A percentile compares a stretch with the other conserved stretches of the same genome.
These are phyloP conservation scores for Microcyclospora pomicola DNA, from an alignment of 2,329 filamentous ascomycete genomes.

Conservation along the genomic window DNA sequence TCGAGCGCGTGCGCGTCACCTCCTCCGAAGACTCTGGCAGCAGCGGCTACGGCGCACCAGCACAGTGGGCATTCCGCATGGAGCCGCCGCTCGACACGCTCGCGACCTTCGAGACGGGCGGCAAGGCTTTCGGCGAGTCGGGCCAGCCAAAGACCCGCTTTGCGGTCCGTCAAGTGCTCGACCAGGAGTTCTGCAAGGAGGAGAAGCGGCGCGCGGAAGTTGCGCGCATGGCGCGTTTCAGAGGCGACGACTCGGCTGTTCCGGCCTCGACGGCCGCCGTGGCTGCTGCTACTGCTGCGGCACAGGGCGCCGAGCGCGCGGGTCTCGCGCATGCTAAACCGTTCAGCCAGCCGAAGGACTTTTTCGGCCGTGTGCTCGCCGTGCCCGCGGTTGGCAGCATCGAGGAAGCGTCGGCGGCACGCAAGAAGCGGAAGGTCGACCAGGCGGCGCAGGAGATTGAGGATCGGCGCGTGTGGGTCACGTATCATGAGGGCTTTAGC, in stretches of 20 bases:
- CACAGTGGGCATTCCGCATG: constrained; percentile 74
- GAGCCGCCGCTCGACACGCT: constrained; percentile 80
- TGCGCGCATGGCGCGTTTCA: constrained; percentile 51
- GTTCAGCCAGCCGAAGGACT: constrained; percentile 41
- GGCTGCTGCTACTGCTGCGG: constrained; percentile 5
- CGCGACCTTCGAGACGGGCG: constrained; percentile 56
- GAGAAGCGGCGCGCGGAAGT: constrained; percentile 51
- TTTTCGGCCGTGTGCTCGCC: constrained; percentile 63
- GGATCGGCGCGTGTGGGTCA: constrained; percentile 65
- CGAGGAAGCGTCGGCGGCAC: constrained; percentile 24
- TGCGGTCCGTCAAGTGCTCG: constrained; percentile 81
- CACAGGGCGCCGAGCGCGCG: neutral
- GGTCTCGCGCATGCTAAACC: neutral
- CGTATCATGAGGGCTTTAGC: constrained; percentile 77
- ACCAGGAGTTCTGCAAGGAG: constrained; percentile 74
- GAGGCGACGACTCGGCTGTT: constrained; percentile 25
- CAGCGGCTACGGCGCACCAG: constrained; percentile 2
- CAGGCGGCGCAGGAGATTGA: constrained; percentile 24
- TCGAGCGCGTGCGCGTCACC: constrained; percentile 61
- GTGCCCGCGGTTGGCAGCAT: constrained; percentile 29
- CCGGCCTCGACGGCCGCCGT: constrained; percentile 5
- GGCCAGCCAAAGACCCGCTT: constrained; percentile 67
- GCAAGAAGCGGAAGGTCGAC: constrained; percentile 12
- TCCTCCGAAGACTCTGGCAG: constrained; percentile 43
- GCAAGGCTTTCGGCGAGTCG: constrained; percentile 35